A percentile compares a stretch with the other conserved stretches of the same genome.
These are phyloP conservation scores for Tanacetum coccineum DNA, from an alignment of 129 eudicot species.

Conservation along the genomic window DNA sequence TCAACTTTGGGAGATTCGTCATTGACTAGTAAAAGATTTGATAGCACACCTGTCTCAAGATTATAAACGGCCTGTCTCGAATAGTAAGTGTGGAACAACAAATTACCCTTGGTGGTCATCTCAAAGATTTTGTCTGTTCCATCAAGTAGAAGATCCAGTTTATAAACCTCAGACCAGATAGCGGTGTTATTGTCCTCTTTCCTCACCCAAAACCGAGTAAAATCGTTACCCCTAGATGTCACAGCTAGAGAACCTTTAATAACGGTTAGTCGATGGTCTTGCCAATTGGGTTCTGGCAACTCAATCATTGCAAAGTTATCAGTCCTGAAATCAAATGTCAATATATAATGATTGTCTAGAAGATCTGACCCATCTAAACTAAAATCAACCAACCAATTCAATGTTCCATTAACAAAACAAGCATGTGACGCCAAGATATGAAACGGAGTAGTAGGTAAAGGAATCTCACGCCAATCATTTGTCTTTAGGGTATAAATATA, in stretches of 20 bases:
- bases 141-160: background rate
- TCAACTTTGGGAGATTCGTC: background rate
- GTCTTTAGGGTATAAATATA: background rate
- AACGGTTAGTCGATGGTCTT: background rate
- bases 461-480: slow-evolving; percentile 3
- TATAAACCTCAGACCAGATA: slow-evolving; percentile 9
- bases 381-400: slow-evolving; percentile 1
- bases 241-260: slow-evolving; percentile 16
- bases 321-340: slow-evolving; percentile 2
- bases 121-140: background rate
- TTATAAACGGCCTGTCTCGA: background rate
- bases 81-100: background rate
- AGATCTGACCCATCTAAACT: background rate
- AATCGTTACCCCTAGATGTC: background rate
- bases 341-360: background rate
- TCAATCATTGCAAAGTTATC: background rate
- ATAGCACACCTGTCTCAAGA: background rate
- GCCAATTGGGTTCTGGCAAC: background rate
- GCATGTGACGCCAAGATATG: background rate
- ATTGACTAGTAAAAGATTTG: background rate
- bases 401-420: slow-evolving; percentile 6
- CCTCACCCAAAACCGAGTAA: background rate
- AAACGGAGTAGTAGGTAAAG: background rate
- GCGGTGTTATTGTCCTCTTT: background rate
- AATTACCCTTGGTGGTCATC: background rate